Evolutionary conservation across 257 asterid species (phyloP).

Genomic region (Jasminum sambac): DNA sequence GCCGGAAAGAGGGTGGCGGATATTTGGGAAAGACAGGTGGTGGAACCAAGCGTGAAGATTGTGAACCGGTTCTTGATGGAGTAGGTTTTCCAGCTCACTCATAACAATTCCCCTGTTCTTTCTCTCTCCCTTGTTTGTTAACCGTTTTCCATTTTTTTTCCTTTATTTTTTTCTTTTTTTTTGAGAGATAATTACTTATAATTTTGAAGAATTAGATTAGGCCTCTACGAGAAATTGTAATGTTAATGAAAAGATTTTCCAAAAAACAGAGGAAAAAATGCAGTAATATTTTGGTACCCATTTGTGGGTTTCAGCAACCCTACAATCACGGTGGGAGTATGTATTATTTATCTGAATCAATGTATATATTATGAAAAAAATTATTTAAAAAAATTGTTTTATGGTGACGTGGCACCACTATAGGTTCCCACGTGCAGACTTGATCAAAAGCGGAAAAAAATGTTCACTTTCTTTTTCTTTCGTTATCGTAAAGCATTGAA

Average conservation of each 20-base stretch:
- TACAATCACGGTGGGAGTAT: no score
- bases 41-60: constrained; percentile 81
- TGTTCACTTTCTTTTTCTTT: no score
- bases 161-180: constrained; percentile 7
- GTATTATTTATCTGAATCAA: no score
- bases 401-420: no score
- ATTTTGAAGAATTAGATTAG: constrained; percentile 33
- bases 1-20: constrained; percentile 46
- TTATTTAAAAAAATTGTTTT: no score
- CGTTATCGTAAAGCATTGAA: no score
- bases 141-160: neutral
- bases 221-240: constrained; percentile 18
- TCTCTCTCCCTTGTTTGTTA: constrained; percentile 33
- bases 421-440: no score
- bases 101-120: constrained; percentile 1
- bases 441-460: no score
- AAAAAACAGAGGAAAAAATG: no score
- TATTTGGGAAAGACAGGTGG: constrained; percentile 67
- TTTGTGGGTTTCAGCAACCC: no score
- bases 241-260: neutral
- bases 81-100: constrained; percentile 50
- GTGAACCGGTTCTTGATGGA: constrained; percentile 82
- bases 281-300: no score
- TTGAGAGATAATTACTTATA: constrained; percentile 2
- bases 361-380: no score